Evolutionary conservation across 768 basidiomycete genomes (phyloP).

Genomic region (Phlebiopsis flavidoalba): DNA sequence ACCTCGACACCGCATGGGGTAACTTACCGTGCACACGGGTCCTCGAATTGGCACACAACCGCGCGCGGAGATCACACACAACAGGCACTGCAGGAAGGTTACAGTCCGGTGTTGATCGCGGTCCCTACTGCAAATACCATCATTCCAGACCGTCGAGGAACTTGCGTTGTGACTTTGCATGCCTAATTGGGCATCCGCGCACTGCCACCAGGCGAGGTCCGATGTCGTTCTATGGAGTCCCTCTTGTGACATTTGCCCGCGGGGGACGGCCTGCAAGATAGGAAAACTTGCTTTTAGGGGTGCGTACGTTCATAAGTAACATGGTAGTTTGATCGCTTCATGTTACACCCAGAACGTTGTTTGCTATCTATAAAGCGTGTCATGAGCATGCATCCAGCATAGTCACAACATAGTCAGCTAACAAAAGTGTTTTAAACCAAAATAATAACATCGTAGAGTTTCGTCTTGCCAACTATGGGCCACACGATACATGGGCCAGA

Average conservation of each 20-base stretch:
- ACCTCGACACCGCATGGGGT: slow-evolving; percentile 1
- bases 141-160: not conserved
- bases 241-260: not conserved
- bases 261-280: not conserved
- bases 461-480: not conserved
- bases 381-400: not conserved
- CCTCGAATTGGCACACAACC: slow-evolving; percentile 1
- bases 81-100: not conserved
- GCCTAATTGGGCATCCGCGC: not conserved
- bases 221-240: not conserved
- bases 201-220: slow-evolving; percentile 1
- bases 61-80: slow-evolving; percentile 1
- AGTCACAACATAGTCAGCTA: not conserved
- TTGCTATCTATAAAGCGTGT: not conserved
- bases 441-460: not conserved
- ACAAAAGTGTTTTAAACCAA: not conserved
- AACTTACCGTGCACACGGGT: slow-evolving; percentile 3
- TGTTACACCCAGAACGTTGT: not conserved
- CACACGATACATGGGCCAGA: too few relatives aligned
- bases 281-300: not conserved
- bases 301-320: not conserved
- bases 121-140: not conserved
- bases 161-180: not conserved
- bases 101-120: slow-evolving; percentile 1
- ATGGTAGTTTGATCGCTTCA: not conserved